These are phyloP conservation scores for Mycena citricolor DNA, from an alignment of 1,284 basidiomycete genomes.

Conservation along the genomic window DNA sequence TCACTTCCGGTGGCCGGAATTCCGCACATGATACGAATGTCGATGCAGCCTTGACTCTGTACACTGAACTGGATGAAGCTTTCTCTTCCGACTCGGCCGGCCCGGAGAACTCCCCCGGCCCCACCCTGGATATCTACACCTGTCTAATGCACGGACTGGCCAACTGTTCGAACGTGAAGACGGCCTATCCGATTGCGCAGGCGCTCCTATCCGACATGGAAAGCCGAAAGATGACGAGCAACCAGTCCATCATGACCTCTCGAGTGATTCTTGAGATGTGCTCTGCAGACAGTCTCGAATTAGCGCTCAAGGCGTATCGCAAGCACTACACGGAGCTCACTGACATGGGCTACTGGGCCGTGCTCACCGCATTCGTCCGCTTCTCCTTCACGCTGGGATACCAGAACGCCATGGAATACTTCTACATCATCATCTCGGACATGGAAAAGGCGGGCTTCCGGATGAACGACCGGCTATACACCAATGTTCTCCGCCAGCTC, in stretches of 20 bases:
- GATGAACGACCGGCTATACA: slow-evolving; percentile 66
- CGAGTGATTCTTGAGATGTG: slow-evolving; percentile 19
- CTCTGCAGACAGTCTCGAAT: slow-evolving; percentile 39
- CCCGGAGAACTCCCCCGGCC: slow-evolving; percentile 35
- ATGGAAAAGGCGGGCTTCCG: slow-evolving; percentile 71
- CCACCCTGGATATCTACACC: slow-evolving; percentile 53
- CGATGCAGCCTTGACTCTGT: slow-evolving; percentile 18
- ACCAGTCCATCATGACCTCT: slow-evolving; percentile 38
- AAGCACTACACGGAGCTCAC: slow-evolving; percentile 46
- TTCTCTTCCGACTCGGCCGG: slow-evolving; percentile 7
- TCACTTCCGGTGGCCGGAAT: slow-evolving; percentile 34
- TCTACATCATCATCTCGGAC: slow-evolving; percentile 80
- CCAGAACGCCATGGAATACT: slow-evolving; percentile 55
- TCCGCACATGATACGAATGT: slow-evolving; percentile 15
- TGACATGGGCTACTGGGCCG: slow-evolving; percentile 54
- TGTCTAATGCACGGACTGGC: slow-evolving; percentile 56
- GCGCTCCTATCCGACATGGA: slow-evolving; percentile 60
- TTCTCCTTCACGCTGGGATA: slow-evolving; percentile 45
- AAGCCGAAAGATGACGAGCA: slow-evolving; percentile 34
- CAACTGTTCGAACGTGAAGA: slow-evolving; percentile 40
- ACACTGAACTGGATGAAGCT: slow-evolving; percentile 21
- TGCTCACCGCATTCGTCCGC: slow-evolving; percentile 63
- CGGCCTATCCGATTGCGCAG: slow-evolving; percentile 48
- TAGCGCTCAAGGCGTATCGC: slow-evolving; percentile 65
- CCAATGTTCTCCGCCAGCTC: slow-evolving; percentile 64